Percentiles rank a stretch among this genome's conserved stretches.
These are phyloP conservation scores for Spiraea crenata DNA, from an alignment of 331 rosid genomes.

Conservation along the genomic window DNA sequence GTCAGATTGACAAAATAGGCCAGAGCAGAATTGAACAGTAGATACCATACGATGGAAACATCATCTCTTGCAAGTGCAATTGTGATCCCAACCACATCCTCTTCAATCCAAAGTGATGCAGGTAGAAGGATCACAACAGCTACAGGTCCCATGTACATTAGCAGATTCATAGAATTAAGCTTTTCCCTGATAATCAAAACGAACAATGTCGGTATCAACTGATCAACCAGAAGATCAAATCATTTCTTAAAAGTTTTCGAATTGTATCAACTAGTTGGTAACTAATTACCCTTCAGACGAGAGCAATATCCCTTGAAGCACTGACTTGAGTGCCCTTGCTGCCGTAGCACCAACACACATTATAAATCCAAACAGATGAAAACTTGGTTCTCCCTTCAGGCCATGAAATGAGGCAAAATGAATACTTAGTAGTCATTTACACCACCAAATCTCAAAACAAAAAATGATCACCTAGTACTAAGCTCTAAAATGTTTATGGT, in stretches of 20 bases:
- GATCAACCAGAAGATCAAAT: neutral
- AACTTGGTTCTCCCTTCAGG: conserved; percentile 64
- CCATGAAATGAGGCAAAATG: neutral
- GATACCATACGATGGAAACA: conserved; percentile 34
- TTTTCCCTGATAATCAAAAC: conserved; percentile 30
- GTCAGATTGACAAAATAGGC: conserved; percentile 51
- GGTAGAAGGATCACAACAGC: conserved; percentile 37
- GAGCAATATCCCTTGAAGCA: conserved; percentile 39
- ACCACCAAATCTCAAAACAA: neutral
- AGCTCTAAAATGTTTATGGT: too few species aligned
- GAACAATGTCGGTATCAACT: neutral
- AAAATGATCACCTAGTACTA: too few species aligned
- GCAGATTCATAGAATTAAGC: conserved; percentile 45
- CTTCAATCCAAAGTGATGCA: conserved; percentile 36
- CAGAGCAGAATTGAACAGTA: conserved; percentile 33
- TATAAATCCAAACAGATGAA: conserved; percentile 66
- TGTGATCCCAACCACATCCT: conserved; percentile 34
- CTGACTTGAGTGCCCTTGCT: conserved; percentile 79
- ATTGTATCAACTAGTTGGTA: neutral
- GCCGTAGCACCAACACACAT: conserved; percentile 67
- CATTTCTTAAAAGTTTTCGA: neutral
- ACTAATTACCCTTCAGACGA: conserved; percentile 36
- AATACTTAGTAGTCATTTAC: neutral
- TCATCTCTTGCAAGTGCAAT: conserved; percentile 41
- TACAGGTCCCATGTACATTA: conserved; percentile 35